Conservation (phyloP, 495 filamentous ascomycete genomes). For the Aspergillus baeticus region DNA sequence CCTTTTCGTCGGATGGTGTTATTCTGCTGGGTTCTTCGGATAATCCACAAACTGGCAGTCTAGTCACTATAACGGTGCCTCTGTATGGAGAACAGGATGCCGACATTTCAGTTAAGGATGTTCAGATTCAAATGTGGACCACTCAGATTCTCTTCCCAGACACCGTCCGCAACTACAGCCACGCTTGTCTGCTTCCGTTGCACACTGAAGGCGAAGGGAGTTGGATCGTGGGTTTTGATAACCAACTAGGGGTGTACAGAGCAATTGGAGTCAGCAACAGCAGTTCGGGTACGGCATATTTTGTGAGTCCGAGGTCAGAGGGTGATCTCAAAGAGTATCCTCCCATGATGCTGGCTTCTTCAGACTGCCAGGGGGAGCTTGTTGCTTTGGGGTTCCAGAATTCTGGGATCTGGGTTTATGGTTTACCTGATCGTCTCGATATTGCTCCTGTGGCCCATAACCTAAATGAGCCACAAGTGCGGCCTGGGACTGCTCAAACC, state of each 20-base stretch:
- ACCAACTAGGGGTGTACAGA: constrained; percentile 72
- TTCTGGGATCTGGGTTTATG: constrained; percentile 76
- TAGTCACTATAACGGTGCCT: constrained; percentile 77
- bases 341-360: constrained; percentile 68
- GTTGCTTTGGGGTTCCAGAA: constrained; percentile 74
- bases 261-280: constrained; percentile 72
- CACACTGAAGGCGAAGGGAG: constrained; percentile 68
- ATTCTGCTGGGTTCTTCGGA: constrained; percentile 81
- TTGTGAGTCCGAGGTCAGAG: constrained; percentile 62
- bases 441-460: constrained; percentile 32
- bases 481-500: constrained; percentile 14
- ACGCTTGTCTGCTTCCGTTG: constrained; percentile 70
- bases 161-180: constrained; percentile 69
- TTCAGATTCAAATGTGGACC: constrained; percentile 79
- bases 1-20: constrained; percentile 80
- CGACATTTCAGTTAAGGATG: constrained; percentile 55
- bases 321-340: constrained; percentile 39
- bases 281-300: constrained; percentile 76
- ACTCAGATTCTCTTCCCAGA: constrained; percentile 87
- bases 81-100: constrained; percentile 59
- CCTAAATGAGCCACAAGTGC: constrained; percentile 8
- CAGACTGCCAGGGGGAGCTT: constrained; percentile 67
- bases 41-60: constrained; percentile 60
- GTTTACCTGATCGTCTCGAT: constrained; percentile 72
- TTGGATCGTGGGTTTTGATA: constrained; percentile 81